phyloP scores from a whole-genome alignment of 495 filamentous ascomycete genomes.

The Jackrogersella multiformis region DNA sequence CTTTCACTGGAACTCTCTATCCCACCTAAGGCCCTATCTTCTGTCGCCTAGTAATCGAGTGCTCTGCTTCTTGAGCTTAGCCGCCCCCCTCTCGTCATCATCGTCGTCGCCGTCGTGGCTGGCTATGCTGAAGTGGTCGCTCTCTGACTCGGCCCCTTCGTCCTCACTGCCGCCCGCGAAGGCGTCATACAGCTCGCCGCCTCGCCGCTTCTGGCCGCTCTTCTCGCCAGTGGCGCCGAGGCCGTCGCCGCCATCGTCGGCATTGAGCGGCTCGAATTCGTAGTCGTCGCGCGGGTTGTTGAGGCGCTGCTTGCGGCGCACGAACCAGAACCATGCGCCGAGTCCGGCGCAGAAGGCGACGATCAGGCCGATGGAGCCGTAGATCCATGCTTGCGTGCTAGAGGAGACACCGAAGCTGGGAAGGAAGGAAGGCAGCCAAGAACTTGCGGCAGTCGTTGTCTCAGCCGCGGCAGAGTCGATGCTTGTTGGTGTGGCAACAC shows the following conservation, averaged over 20 bases:
- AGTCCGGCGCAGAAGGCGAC: slow-evolving; percentile 83
- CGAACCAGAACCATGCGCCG: slow-evolving; percentile 79
- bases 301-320: slow-evolving; percentile 76
- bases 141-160: slow-evolving; percentile 66
- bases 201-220: slow-evolving; percentile 63
- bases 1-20: slow-evolving; percentile 1
- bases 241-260: slow-evolving; percentile 75
- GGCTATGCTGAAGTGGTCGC: slow-evolving; percentile 45
- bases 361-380: slow-evolving; percentile 84
- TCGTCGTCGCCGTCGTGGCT: slow-evolving; percentile 31
- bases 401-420: slow-evolving; percentile 95
- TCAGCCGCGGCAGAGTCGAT: slow-evolving; percentile 47
- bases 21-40: slow-evolving; percentile 21
- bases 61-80: slow-evolving; percentile 23
- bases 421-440: slow-evolving; percentile 87
- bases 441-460: slow-evolving; percentile 57
- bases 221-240: slow-evolving; percentile 42
- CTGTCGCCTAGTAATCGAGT: slow-evolving; percentile 25
- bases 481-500: slow-evolving; percentile 51
- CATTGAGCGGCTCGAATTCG: slow-evolving; percentile 91
- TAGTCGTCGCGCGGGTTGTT: slow-evolving; percentile 85
- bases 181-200: slow-evolving; percentile 90
- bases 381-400: slow-evolving; percentile 93
- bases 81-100: slow-evolving; percentile 7
- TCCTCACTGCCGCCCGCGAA: slow-evolving; percentile 82